Base-by-base conservation (phyloP, 495 filamentous ascomycete genomes). In the Podospora anserina region DNA sequence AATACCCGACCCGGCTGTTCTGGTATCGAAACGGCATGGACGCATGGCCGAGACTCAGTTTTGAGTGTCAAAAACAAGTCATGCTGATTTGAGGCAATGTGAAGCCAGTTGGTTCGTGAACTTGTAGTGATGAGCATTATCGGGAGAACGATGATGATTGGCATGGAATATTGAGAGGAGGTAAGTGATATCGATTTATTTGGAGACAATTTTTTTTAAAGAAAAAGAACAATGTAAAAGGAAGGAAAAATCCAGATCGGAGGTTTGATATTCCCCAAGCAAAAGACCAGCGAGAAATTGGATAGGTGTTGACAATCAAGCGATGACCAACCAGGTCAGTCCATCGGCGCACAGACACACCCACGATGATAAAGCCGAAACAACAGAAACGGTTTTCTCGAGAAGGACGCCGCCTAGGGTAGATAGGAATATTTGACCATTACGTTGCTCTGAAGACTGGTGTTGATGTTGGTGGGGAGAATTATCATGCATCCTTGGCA, bases 1-100 rank as follows among this genome's bases (percentile, higher is more conserved):
- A 68, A 76, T 78, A 76, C 68, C 75, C 76, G 73, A 72, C 66
- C 49, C 75, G 75, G 76, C 76, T 77, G 76, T 77, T 76, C 71
- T 63, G 39, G 39, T 64, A 60, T 23, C 61, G 18, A 55, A 15
- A 49, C 30, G 23, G 1, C 59, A 34, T 19, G 66, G 68, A 20
- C 7, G 63, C 56, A 7, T 26, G 7, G 44, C 49, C 16, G 27
- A 62, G 5, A 16, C 13, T 61, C 23, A 3, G 23, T 13, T 15
- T 20, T 20, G n/a, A 58, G 39, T 13, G 13, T 49, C 2, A 49
- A 5, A 0, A 13, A 49, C 9, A 13, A 11, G 15, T 49, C 2
- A 49, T 39, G 34, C 11, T 39, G 39, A 9, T 11, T 49, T 49
- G 39, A 49, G 2, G 39, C 15, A 16, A 49, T 5, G 9, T 16